Conservation (phyloP, 306 rosid genomes). For the Urtica urens region DNA sequence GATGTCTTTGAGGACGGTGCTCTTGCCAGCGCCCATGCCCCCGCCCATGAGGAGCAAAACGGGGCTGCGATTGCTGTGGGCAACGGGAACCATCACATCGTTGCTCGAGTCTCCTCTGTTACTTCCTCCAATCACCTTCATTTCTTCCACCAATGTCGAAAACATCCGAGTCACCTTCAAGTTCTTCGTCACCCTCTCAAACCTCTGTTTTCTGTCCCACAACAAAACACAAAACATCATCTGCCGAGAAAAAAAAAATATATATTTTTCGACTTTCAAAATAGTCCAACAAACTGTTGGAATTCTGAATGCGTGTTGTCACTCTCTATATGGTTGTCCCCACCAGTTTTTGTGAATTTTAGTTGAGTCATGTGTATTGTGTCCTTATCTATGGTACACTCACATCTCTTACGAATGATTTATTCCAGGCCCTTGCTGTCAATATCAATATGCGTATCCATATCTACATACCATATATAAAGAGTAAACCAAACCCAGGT, state of each 20-base stretch:
- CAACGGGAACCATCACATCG: constrained; percentile 38
- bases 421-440: too few relatives aligned
- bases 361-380: too few relatives aligned
- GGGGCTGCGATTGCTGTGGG: constrained; percentile 57
- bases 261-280: too few relatives aligned
- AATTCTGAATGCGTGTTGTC: too few relatives aligned
- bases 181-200: constrained; percentile 43
- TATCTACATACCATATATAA: background rate
- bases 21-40: constrained; percentile 98
- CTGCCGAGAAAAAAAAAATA: background rate
- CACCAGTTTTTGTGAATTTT: too few relatives aligned
- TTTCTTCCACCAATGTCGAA: constrained; percentile 68
- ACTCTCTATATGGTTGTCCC: too few relatives aligned
- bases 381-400: too few relatives aligned
- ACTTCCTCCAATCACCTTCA: constrained; percentile 40
- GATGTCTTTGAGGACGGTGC: constrained; percentile 83
- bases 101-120: constrained; percentile 25
- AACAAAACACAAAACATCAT: background rate
- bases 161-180: constrained; percentile 56
- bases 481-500: too few relatives aligned
- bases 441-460: background rate
- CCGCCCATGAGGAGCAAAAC: constrained; percentile 87
- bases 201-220: constrained; percentile 50
- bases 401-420: too few relatives aligned
- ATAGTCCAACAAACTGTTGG: background rate